A percentile compares a stretch with the other conserved stretches of the same genome.
Conservation (phyloP, 768 basidiomycete genomes). For the Dendrothele bispora region DNA sequence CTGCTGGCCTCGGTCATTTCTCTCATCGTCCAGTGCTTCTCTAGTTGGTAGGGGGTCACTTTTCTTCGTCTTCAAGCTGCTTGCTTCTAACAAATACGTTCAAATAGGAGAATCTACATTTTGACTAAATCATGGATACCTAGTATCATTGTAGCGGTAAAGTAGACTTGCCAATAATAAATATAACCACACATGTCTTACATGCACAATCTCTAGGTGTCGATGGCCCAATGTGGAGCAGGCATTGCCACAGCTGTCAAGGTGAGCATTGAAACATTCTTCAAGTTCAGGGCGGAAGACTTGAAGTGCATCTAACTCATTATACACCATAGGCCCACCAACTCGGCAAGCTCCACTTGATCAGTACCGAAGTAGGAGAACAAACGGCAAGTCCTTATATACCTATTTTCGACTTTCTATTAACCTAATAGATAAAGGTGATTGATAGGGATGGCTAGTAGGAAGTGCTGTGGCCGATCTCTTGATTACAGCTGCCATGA, state of each 20-base stretch:
- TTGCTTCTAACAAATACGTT: too few species aligned
- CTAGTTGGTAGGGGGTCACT: too few species aligned
- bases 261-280: constrained; percentile 3
- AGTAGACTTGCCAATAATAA: too few species aligned
- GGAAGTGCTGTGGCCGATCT: constrained; percentile 13
- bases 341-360: constrained; percentile 10
- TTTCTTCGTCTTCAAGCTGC: too few species aligned
- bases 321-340: constrained; percentile 12
- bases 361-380: constrained; percentile 8
- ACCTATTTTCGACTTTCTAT: constrained; percentile 1
- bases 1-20: constrained; percentile 18
- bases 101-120: constrained; percentile 15
- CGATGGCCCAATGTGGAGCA: constrained; percentile 9
- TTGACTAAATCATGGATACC: too few species aligned
- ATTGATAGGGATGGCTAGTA: constrained; percentile 14
- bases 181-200: too few species aligned
- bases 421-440: not conserved
- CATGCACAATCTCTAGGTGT: constrained; percentile 8
- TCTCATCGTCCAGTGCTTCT: constrained; percentile 18
- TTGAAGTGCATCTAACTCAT: too few species aligned
- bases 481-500: constrained; percentile 11
- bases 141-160: too few species aligned
- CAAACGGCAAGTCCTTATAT: constrained; percentile 8
- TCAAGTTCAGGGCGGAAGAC: not conserved
- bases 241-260: constrained; percentile 11